phyloP scores from a whole-genome alignment of 768 basidiomycete species.

The Hemileccinum rubropunctum region DNA sequence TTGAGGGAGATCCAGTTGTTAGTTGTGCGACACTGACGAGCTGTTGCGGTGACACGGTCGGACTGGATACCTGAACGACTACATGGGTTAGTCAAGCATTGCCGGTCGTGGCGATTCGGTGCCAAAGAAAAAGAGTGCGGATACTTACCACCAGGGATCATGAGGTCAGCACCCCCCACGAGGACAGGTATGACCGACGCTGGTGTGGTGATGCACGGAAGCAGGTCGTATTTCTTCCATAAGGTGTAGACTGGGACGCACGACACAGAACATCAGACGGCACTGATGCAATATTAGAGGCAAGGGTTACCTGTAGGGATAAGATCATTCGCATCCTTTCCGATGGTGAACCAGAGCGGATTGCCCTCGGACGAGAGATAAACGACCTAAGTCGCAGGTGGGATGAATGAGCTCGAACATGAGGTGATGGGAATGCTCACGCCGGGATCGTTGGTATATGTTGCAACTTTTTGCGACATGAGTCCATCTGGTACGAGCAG shows the following conservation, averaged over 20 bases:
- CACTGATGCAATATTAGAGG: not conserved
- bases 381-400: slow-evolving; percentile 42
- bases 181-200: slow-evolving; percentile 67
- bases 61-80: slow-evolving; percentile 58
- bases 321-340: slow-evolving; percentile 63
- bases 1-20: slow-evolving; percentile 29
- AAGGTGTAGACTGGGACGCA: slow-evolving; percentile 60
- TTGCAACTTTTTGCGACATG: slow-evolving; percentile 62
- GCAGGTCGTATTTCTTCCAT: slow-evolving; percentile 68
- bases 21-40: slow-evolving; percentile 65
- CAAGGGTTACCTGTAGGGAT: slow-evolving; percentile 59
- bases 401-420: not conserved
- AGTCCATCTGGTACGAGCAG: slow-evolving; percentile 73
- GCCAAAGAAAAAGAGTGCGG: too few relatives aligned
- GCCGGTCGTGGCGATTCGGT: not conserved
- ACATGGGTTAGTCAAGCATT: not conserved
- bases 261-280: not conserved
- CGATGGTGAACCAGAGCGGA: slow-evolving; percentile 77
- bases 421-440: slow-evolving; percentile 33
- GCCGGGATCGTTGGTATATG: slow-evolving; percentile 62
- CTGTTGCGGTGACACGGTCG: slow-evolving; percentile 40
- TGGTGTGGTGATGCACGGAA: slow-evolving; percentile 73
- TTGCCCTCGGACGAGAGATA: slow-evolving; percentile 65
- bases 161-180: slow-evolving; percentile 79
- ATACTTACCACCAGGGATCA: slow-evolving; percentile 79